These are phyloP conservation scores for Penicillium psychrofluorescens DNA, from an alignment of 495 filamentous ascomycete species.

Conservation along the genomic window DNA sequence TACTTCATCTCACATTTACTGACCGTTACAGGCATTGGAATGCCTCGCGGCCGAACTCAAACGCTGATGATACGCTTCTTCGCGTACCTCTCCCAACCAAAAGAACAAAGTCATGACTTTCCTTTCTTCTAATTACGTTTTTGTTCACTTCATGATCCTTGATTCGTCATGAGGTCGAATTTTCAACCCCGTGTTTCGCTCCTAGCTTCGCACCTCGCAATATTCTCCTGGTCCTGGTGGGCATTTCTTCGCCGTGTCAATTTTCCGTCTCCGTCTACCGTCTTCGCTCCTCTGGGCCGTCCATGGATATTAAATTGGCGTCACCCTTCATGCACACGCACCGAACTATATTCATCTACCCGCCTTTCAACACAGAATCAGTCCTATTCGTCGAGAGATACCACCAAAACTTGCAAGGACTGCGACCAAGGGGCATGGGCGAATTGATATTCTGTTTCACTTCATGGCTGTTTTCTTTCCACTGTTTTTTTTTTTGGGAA, in stretches of 20 bases:
- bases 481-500: slow-evolving; percentile 1
- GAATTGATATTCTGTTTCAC: slow-evolving; percentile 6
- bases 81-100: slow-evolving; percentile 5
- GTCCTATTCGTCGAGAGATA: not conserved
- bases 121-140: slow-evolving; percentile 6
- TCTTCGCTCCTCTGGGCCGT: slow-evolving; percentile 1
- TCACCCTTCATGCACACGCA: not conserved
- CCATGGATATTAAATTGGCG: slow-evolving; percentile 2
- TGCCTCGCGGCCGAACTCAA: slow-evolving; percentile 36
- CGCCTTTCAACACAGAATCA: slow-evolving; percentile 11
- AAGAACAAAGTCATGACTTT: slow-evolving; percentile 17
- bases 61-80: slow-evolving; percentile 21
- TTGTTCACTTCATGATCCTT: slow-evolving; percentile 5
- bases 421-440: slow-evolving; percentile 4
- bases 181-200: slow-evolving; percentile 7
- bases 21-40: slow-evolving; percentile 30
- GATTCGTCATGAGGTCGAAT: slow-evolving; percentile 1
- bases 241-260: slow-evolving; percentile 2
- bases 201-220: not conserved
- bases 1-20: slow-evolving; percentile 1
- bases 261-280: not conserved
- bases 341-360: not conserved
- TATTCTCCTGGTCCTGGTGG: not conserved
- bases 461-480: slow-evolving; percentile 13
- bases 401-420: not conserved